A percentile compares a stretch with the other conserved stretches of the same genome.
Conservation (phyloP, 805 yeast species). For the Kodamaea jinghongensis region DNA sequence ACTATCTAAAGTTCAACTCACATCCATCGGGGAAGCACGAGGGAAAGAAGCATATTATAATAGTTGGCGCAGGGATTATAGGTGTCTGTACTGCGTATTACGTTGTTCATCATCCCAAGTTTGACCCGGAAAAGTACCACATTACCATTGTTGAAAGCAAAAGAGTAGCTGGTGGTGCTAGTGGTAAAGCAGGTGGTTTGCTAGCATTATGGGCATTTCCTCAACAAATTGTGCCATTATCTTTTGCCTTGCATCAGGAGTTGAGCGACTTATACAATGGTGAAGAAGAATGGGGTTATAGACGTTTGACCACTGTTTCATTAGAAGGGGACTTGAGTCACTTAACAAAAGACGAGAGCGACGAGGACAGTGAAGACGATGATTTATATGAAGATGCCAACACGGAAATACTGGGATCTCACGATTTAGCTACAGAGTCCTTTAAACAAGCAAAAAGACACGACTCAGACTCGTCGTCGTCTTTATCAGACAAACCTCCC, state of each 20-base stretch:
- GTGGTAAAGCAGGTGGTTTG: slow-evolving; percentile 96
- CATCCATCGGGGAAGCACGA: slow-evolving; percentile 48
- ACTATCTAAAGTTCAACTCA: slow-evolving; percentile 20
- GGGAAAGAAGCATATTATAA: slow-evolving; percentile 72
- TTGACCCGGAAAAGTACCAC: slow-evolving; percentile 68
- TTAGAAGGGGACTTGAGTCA: slow-evolving; percentile 74
- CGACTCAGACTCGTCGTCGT: slow-evolving; percentile 15
- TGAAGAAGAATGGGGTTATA: slow-evolving; percentile 88
- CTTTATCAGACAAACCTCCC: slow-evolving; percentile 26
- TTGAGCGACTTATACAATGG: slow-evolving; percentile 78
- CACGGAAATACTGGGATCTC: neutral
- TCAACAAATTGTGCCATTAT: slow-evolving; percentile 84
- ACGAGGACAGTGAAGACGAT: slow-evolving; percentile 23
- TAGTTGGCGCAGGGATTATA: slow-evolving; percentile 93
- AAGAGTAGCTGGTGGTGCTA: slow-evolving; percentile 95
- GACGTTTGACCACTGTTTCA: slow-evolving; percentile 81
- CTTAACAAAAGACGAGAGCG: slow-evolving; percentile 20
- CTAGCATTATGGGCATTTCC: slow-evolving; percentile 97
- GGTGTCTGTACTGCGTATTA: slow-evolving; percentile 95
- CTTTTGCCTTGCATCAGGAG: slow-evolving; percentile 82
- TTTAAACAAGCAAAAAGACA: slow-evolving; percentile 13
- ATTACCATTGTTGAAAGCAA: slow-evolving; percentile 85
- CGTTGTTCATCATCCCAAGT: slow-evolving; percentile 77
- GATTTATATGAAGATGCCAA: slow-evolving; percentile 5
- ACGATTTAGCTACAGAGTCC: neutral